Base-by-base conservation (phyloP, 2,329 filamentous ascomycete species). In the Pseudogymnoascus destructans region DNA sequence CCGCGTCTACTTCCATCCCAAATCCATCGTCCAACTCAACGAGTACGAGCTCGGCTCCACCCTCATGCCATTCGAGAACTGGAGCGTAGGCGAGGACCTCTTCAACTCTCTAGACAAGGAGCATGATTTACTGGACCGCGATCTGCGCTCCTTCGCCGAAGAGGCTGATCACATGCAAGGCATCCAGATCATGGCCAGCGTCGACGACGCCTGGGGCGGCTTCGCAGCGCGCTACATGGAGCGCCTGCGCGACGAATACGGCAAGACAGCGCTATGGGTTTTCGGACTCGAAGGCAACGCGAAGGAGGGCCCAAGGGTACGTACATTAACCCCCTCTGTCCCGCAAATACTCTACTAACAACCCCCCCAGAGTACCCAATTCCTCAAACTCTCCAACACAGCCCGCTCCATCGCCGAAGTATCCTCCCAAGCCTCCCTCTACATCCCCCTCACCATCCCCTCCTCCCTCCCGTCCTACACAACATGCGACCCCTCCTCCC, bases 161-260 rank as follows among this genome's bases (percentile, higher is more conserved):
- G 93, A 97, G 72, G 93, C 90, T 63, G 93, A 98, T 70, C 84
- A 89, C 58, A 78, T 97, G 73, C 91, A 96, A 71, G 92, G 86
- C 0, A 76, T 98, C 15, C 92, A 97, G 69, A 69, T 91, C 9
- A 79, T 91, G 61, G 77, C 84, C 2, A 79, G 80, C 3, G 73
- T 84, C 5, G 87, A 92, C 67, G 87, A 91, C 71, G 86, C 85
- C 10, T 93, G 88, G 88, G 86, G 84, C 61, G 87, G 88, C 0
- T 92, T 92, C 68, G 79, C 84, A 5, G 75, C 83, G 2, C 77
- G 79, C 60, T 92, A 91, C 68, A 70, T 89, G 23, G 85, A 97
- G 69, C 78, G 84, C 27, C 72, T 98, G 59, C 76, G 88, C 61
- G 93, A 98, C 68, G 93, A 98, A 69, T 92, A 91, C 69, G 89